phyloP scores from a whole-genome alignment of 106 monocot species.

The Iris macrosiphon region DNA sequence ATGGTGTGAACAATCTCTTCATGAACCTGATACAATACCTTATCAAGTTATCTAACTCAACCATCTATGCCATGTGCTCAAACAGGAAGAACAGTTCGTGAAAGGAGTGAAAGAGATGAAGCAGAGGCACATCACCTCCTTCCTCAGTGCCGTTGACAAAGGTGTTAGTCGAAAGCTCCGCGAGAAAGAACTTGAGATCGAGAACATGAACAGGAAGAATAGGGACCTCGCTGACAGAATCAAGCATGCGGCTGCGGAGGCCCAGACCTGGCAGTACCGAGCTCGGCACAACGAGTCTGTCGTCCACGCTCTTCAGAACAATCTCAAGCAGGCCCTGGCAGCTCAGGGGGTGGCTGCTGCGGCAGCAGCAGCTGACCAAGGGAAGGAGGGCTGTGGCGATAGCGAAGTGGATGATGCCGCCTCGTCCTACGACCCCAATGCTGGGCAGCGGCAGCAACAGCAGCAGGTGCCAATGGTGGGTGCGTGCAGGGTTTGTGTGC shows the following conservation, averaged over 20 bases:
- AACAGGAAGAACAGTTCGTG: constrained; percentile 39
- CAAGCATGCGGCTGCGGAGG: constrained; percentile 33
- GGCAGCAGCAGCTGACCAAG: constrained; percentile 4
- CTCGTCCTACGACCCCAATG: constrained; percentile 24
- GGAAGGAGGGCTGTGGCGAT: constrained; percentile 47
- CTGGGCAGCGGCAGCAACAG: neutral
- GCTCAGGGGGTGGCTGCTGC: constrained; percentile 15
- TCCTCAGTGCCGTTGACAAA: constrained; percentile 30
- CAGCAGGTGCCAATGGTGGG: neutral
- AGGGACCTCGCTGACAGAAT: constrained; percentile 39
- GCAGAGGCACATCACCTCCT: constrained; percentile 29
- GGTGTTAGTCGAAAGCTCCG: constrained; percentile 20
- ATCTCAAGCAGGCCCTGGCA: constrained; percentile 41
- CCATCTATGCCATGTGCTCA: neutral
- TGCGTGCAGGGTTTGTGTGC: constrained; percentile 47
- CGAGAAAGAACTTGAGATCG: constrained; percentile 63
- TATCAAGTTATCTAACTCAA: too few species aligned
- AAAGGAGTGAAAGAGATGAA: constrained; percentile 55
- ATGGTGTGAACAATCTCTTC: too few species aligned
- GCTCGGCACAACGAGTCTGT: constrained; percentile 51
- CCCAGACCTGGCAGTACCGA: constrained; percentile 49
- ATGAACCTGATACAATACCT: too few species aligned
- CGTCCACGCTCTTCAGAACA: constrained; percentile 30
- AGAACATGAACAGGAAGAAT: constrained; percentile 42
- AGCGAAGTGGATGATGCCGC: constrained; percentile 51